Percentiles rank a stretch among this genome's conserved stretches.
phyloP scores from a whole-genome alignment of 805 yeast species.

The Kodamaea jinghongensis region DNA sequence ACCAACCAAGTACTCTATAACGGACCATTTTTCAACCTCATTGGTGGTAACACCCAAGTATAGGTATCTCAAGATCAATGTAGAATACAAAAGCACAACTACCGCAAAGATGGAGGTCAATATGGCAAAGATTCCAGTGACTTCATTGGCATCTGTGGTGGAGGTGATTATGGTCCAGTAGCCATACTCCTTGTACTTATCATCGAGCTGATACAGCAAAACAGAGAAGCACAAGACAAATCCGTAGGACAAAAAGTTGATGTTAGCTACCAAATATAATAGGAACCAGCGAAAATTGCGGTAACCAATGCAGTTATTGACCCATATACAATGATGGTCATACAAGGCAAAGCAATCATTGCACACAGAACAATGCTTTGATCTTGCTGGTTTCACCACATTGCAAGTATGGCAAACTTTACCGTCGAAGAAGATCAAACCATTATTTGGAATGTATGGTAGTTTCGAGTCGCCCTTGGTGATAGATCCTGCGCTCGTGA shows the following conservation, averaged over 20 bases:
- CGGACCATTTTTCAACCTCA: conserved; percentile 71
- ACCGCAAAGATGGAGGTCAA: conserved; percentile 44
- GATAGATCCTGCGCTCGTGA: conserved; percentile 44
- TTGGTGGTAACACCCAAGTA: conserved; percentile 72
- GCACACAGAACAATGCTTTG: conserved; percentile 67
- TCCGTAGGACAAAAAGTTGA: conserved; percentile 22
- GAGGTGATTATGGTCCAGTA: conserved; percentile 19
- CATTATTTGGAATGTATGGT: conserved; percentile 40
- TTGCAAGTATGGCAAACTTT: conserved; percentile 49
- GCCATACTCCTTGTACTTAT: conserved; percentile 3
- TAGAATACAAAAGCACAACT: conserved; percentile 28
- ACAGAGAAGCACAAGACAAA: conserved; percentile 18
- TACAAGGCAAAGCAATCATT: conserved; percentile 44
- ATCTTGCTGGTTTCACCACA: conserved; percentile 52
- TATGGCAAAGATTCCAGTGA: conserved; percentile 39
- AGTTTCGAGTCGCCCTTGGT: conserved; percentile 11
- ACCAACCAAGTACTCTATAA: conserved; percentile 46
- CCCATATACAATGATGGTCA: conserved; percentile 67
- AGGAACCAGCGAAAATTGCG: conserved; percentile 63
- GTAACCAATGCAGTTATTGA: conserved; percentile 72
- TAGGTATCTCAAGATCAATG: conserved; percentile 47
- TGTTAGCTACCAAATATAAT: conserved; percentile 51
- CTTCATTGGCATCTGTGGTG: conserved; percentile 18
- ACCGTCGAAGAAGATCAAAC: conserved; percentile 50
- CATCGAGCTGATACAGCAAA: conserved; percentile 6